phyloP scores from a whole-genome alignment of 306 rosid species.

The Morella rubra region DNA sequence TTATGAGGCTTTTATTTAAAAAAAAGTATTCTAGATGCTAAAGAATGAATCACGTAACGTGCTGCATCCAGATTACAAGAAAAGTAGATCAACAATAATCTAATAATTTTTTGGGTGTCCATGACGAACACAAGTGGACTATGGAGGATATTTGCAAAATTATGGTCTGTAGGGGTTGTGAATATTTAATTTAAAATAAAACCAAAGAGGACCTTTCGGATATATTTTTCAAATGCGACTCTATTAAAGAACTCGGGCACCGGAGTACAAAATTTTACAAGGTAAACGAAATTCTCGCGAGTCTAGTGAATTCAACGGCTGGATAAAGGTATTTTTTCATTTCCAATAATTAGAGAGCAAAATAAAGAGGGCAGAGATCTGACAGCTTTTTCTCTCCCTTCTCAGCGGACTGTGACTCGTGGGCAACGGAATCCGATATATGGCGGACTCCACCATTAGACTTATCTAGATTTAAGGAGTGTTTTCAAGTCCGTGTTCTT shows the following conservation, averaged over 20 bases:
- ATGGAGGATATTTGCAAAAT: too few species aligned
- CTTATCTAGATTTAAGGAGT: slow-evolving; percentile 45
- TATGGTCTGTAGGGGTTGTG: too few species aligned
- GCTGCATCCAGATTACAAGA: too few species aligned
- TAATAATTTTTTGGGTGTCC: too few species aligned
- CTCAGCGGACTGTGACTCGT: slow-evolving; percentile 21
- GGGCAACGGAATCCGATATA: slow-evolving; percentile 35
- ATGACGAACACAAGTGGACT: too few species aligned
- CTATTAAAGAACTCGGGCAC: background rate
- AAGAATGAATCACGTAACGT: too few species aligned
- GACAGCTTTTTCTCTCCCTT: slow-evolving; percentile 36
- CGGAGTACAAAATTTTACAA: background rate
- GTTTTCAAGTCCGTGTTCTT: slow-evolving; percentile 61
- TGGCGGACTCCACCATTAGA: slow-evolving; percentile 50
- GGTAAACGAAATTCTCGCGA: slow-evolving; percentile 22
- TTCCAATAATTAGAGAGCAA: background rate
- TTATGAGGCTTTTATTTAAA: too few species aligned
- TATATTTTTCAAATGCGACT: background rate
- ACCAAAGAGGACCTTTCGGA: too few species aligned
- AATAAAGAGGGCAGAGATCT: slow-evolving; percentile 22
- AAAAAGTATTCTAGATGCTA: too few species aligned
- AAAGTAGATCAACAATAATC: too few species aligned
- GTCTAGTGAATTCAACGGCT: background rate
- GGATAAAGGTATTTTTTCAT: slow-evolving; percentile 8
- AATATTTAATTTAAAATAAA: too few species aligned